phyloP scores from a whole-genome alignment of 805 yeast species.

The Tetrapisispora fleetii region DNA sequence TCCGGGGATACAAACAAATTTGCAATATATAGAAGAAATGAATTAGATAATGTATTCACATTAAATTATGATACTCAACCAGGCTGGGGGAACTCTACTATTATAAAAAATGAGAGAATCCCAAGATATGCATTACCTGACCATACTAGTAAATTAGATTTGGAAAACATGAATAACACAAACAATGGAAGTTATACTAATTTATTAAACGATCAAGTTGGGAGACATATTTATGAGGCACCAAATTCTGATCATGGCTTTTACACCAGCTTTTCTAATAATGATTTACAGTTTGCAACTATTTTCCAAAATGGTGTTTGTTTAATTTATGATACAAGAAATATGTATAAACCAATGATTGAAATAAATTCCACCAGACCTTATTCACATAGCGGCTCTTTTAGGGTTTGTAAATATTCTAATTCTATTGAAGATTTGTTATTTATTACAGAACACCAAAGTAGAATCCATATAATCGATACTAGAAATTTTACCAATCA shows the following conservation, averaged over 20 bases:
- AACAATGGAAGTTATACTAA: not conserved
- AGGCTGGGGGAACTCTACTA: conserved; percentile 25
- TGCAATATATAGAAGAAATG: conserved; percentile 38
- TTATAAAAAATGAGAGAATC: conserved; percentile 19
- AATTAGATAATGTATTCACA: conserved; percentile 20
- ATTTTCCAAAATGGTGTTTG: conserved; percentile 83
- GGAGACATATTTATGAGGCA: conserved; percentile 38
- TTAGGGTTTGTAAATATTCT: conserved; percentile 54
- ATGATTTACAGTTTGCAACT: conserved; percentile 64
- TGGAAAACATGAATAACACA: not conserved
- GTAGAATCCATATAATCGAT: conserved; percentile 78
- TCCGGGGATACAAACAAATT: conserved; percentile 74
- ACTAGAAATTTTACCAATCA: conserved; percentile 63
- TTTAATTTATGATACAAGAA: conserved; percentile 66
- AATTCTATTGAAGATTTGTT: conserved; percentile 66
- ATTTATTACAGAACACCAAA: conserved; percentile 73
- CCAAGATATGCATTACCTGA: conserved; percentile 26
- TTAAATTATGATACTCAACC: conserved; percentile 21
- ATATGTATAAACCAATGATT: conserved; percentile 41
- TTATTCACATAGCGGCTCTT: conserved; percentile 49
- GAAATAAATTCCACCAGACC: conserved; percentile 53
- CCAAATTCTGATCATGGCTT: conserved; percentile 65
- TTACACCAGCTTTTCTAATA: conserved; percentile 69
- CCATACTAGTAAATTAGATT: conserved; percentile 6
- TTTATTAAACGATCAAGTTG: not conserved